These are phyloP conservation scores for Colletotrichum paranaense DNA, from an alignment of 2,329 filamentous ascomycete genomes.

Conservation along the genomic window DNA sequence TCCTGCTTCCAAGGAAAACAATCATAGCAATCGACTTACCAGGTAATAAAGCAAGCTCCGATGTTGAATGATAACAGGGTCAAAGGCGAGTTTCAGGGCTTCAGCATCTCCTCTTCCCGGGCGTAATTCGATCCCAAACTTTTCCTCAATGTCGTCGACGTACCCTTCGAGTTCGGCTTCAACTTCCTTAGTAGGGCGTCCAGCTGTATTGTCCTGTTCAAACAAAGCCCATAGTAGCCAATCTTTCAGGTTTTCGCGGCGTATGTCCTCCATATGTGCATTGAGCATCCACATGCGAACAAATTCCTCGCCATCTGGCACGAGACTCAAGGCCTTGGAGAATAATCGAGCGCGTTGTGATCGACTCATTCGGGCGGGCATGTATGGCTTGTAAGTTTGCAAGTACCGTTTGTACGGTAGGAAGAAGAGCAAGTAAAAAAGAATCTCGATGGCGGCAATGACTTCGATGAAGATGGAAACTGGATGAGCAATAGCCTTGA, in stretches of 20 bases:
- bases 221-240: conserved; percentile 72
- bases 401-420: conserved; percentile 55
- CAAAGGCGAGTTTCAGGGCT: conserved; percentile 66
- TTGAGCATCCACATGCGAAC: conserved; percentile 69
- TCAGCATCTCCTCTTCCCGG: conserved; percentile 63
- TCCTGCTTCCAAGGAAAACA: too few relatives aligned
- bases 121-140: conserved; percentile 60
- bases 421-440: conserved; percentile 57
- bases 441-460: conserved; percentile 48
- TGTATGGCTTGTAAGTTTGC: conserved; percentile 34
- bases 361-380: conserved; percentile 6
- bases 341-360: conserved; percentile 23
- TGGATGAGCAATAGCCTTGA: conserved; percentile 37
- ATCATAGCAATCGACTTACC: conserved; percentile 47
- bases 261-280: conserved; percentile 62
- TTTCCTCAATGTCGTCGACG: conserved; percentile 60
- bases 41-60: conserved; percentile 68
- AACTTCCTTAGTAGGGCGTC: conserved; percentile 51
- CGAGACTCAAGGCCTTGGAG: conserved; percentile 37
- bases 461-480: conserved; percentile 40
- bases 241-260: conserved; percentile 68
- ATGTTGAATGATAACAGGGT: conserved; percentile 66
- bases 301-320: conserved; percentile 64
- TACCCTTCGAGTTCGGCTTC: conserved; percentile 68
- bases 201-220: conserved; percentile 49